Base-by-base conservation (phyloP, 2,329 filamentous ascomycete genomes). In the Aspergillus clavatus region DNA sequence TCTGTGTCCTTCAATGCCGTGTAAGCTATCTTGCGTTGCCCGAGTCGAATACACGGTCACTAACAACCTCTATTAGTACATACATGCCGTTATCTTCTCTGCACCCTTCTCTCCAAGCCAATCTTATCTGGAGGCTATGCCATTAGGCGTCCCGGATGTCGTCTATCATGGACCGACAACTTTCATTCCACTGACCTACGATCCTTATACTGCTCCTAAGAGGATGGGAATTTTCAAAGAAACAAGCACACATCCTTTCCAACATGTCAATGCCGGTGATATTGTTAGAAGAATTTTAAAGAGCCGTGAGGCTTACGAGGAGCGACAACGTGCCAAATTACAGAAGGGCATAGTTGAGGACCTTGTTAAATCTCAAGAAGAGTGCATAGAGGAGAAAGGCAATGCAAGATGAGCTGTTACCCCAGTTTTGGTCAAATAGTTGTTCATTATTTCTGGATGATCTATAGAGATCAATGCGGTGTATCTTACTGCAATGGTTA, bases 141-240 rank as follows among this genome's bases (percentile, higher is more conserved):
- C 91, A 0, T 83, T 83, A 68, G 83, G 84, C 40, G 79, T 78
- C 4, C 87, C 89, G 11, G 77, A 84, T 58, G 85, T 83, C 22
- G 87, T 98, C 50, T 98, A 97, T 69, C 93, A 98, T 70, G 93
- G 93, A n/a, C 89, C 89, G 5, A 98, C 93, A 0, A 80, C 86
- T 10, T 96, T 95, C 66, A 93, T 95, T 74, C 86, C 74, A 10
- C 66, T 77, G 19, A 87, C 83, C 5, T 87, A 87, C 62, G 86
- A 90, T 60, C 86, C 87, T 1, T 96, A 97, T 71, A 75, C 77
- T 22, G 87, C 82, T 11, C 83, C 89, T 42, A 93, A 90, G 68
- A 74, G 77, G 38, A 82, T 95, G 75, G 84, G 85, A 26, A 89
- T 98, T 62, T 95, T 95, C 74, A 78, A 75, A 31, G 81, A 95